Conservation (phyloP, 345 rosid genomes). For the Turritis glabra region DNA sequence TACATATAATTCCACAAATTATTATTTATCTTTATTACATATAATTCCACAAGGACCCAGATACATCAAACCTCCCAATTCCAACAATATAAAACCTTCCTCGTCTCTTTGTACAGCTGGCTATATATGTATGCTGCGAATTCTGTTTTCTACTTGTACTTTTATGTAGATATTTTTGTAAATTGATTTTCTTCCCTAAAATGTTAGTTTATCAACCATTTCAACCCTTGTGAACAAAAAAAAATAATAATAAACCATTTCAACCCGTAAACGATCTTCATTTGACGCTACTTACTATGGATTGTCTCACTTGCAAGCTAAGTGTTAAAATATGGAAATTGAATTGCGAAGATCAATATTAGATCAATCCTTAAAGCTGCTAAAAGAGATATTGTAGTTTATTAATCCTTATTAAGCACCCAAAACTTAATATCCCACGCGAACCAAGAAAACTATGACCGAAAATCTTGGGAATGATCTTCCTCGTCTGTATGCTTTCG, state of each 20-base stretch:
- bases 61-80: too few species aligned
- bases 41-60: too few species aligned
- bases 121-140: background rate
- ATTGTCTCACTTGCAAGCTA: slow-evolving; percentile 6
- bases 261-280: background rate
- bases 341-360: background rate
- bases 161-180: background rate
- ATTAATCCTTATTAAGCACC: background rate
- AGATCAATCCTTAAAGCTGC: slow-evolving; percentile 3
- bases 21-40: too few species aligned
- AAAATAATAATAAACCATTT: too few species aligned
- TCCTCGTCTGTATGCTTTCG: slow-evolving; percentile 13
- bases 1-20: too few species aligned
- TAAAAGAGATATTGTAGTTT: slow-evolving; percentile 1
- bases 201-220: background rate
- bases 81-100: background rate
- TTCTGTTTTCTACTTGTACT: background rate
- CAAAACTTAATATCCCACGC: background rate
- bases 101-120: background rate
- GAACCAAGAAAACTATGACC: slow-evolving; percentile 7
- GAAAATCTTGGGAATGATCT: slow-evolving; percentile 10
- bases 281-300: background rate
- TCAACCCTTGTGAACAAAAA: too few species aligned
- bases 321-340: background rate
- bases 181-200: background rate